Conservation (phyloP, 768 basidiomycete species). For the Chalciporus piperatus region DNA sequence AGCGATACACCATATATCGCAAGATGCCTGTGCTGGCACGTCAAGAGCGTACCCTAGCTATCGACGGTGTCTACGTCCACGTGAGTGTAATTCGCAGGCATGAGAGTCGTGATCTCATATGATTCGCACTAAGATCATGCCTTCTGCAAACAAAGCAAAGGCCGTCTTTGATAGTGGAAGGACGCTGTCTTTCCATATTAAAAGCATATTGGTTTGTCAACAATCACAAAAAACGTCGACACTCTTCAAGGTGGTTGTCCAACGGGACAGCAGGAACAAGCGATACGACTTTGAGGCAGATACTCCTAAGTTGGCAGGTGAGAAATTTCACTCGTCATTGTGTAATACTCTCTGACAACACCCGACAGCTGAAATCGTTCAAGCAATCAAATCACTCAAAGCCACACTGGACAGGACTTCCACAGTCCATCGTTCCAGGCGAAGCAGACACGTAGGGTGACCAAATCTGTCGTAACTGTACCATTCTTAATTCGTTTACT, state of each 20-base stretch:
- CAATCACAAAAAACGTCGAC: slow-evolving; percentile 78
- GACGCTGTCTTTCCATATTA: slow-evolving; percentile 91
- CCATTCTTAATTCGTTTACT: not conserved
- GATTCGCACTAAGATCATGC: slow-evolving; percentile 67
- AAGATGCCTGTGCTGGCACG: slow-evolving; percentile 94
- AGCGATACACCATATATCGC: slow-evolving; percentile 91
- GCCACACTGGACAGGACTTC: slow-evolving; percentile 60
- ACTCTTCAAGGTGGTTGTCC: slow-evolving; percentile 87
- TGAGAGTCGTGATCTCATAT: slow-evolving; percentile 5
- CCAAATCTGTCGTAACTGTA: not conserved
- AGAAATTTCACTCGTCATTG: slow-evolving; percentile 21
- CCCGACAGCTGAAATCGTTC: slow-evolving; percentile 68
- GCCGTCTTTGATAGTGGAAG: slow-evolving; percentile 87
- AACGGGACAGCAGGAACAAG: slow-evolving; percentile 73
- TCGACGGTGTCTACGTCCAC: slow-evolving; percentile 93
- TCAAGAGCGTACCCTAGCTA: slow-evolving; percentile 87
- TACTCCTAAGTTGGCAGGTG: slow-evolving; percentile 74
- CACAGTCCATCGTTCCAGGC: slow-evolving; percentile 57
- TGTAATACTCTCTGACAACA: slow-evolving; percentile 3
- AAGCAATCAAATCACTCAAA: slow-evolving; percentile 66
- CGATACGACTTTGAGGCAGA: slow-evolving; percentile 98
- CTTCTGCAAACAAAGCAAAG: slow-evolving; percentile 72
- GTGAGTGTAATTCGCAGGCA: slow-evolving; percentile 38
- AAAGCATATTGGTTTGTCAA: slow-evolving; percentile 79
- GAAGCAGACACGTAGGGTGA: slow-evolving; percentile 58